Percentiles rank a stretch among this genome's conserved stretches.
phyloP scores from a whole-genome alignment of 805 yeast genomes.

The Pichia eremophila region DNA sequence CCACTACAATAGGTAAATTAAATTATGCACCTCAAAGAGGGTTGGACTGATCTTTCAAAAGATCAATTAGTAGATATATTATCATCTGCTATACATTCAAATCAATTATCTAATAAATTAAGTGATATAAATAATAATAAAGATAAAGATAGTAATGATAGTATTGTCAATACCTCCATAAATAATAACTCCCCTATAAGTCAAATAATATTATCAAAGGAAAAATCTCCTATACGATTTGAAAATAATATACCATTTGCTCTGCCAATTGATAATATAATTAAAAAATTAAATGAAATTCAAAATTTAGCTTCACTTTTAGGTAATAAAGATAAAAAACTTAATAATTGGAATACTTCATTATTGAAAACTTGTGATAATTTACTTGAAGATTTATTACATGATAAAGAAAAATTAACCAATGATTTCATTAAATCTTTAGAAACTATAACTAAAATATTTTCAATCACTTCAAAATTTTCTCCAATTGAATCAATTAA shows the following conservation, averaged over 20 bases:
- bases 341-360: conserved; percentile 2
- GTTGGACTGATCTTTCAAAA: not conserved
- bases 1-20: no score
- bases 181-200: no score
- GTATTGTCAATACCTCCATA: no score
- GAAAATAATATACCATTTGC: not conserved
- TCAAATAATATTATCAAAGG: no score
- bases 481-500: conserved; percentile 11
- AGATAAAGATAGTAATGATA: no score
- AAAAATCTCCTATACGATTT: no score
- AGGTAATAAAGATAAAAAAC: conserved; percentile 9
- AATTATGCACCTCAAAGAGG: not conserved
- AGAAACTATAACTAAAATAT: conserved; percentile 20
- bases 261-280: conserved; percentile 6
- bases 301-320: conserved; percentile 1
- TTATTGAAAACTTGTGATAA: not conserved
- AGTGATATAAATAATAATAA: no score
- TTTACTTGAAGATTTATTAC: not conserved
- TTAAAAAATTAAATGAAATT: conserved; percentile 4
- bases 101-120: not conserved
- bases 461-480: conserved; percentile 9
- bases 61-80: not conserved
- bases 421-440: conserved; percentile 18
- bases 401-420: conserved; percentile 12
- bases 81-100: not conserved